Evolutionary conservation across 495 filamentous ascomycete genomes (phyloP), one percentile per base, ranked within the genome.

Genomic region (Annulohypoxylon moriforme): DNA sequence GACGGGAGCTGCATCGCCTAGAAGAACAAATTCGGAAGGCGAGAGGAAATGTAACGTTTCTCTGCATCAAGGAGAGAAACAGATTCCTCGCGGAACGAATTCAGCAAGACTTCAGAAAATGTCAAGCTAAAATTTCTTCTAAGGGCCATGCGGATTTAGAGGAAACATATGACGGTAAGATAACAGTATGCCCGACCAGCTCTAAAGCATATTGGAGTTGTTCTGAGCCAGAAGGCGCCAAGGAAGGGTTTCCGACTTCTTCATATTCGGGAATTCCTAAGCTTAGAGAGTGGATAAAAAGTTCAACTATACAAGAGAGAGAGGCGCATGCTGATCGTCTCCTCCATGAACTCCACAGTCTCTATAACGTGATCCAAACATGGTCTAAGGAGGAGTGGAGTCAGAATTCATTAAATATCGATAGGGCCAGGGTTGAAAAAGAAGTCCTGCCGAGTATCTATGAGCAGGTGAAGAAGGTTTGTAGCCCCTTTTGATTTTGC

Each of bases 31-130:
- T 56, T 14, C 2, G 18, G 29, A 27, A 20, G 11, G 6, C 18
- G 10, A 29, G 10, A 2, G 53, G 31, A n/a, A n/a, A 57, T 22
- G 22, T 57, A 20, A 20, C 5, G 13, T 57, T 34, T 16, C 29
- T 57, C 31, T 57, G 53, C 16, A 31, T 57, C 1, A 34, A 22
- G 4, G 33, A 57, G 7, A 57, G 53, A 13, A 57, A 57, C 53
- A 22, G 9, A 13, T 22, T 18, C 8, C 9, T 57, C 0, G 13
- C 29, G 10, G 53, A 22, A 11, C 29, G 53, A 16, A 57, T 57
- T 8, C 53, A 24, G 13, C 29, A 57, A 20, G 53, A 57, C 8
- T 57, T 38, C 14, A 3, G 13, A 38, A 57, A 0, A 0, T 31
- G 53, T 8, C 53, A 57, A 24, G 10, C 31, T 16, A n/a, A 11